Percentiles rank a stretch among this genome's conserved stretches.
phyloP scores from a whole-genome alignment of 2,329 filamentous ascomycete species.

The Davidsoniella virescens region DNA sequence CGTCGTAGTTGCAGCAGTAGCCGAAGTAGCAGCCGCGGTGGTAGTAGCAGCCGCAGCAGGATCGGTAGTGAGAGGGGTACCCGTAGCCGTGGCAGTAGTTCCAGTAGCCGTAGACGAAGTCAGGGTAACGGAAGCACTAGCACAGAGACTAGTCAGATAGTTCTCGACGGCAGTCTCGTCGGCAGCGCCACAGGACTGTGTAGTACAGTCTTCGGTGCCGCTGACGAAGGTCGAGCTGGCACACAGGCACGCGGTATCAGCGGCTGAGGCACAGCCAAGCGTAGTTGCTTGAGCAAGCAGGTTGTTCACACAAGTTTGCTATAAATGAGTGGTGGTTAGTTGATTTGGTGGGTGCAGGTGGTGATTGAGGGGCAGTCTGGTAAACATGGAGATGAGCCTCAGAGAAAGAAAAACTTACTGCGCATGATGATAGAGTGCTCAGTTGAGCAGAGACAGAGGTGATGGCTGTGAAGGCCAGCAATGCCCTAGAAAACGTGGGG shows the following conservation, averaged over 20 bases:
- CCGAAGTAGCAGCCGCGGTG: background rate
- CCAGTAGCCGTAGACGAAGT: background rate
- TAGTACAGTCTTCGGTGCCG: slow-evolving; percentile 27
- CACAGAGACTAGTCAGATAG: slow-evolving; percentile 18
- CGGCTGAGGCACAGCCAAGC: slow-evolving; percentile 14
- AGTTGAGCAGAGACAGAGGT: slow-evolving; percentile 6
- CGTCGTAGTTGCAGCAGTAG: background rate
- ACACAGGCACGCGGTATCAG: slow-evolving; percentile 26
- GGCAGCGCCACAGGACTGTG: slow-evolving; percentile 16
- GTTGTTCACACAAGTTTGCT: slow-evolving; percentile 13
- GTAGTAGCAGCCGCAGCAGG: background rate
- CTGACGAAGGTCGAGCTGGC: slow-evolving; percentile 19
- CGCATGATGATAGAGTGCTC: slow-evolving; percentile 9
- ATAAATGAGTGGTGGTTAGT: background rate
- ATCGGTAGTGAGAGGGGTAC: background rate
- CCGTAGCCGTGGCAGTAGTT: slow-evolving; percentile 5
- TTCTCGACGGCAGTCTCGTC: slow-evolving; percentile 18
- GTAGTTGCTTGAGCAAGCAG: slow-evolving; percentile 9
- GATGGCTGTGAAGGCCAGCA: slow-evolving; percentile 5
- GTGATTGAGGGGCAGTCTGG: no score
- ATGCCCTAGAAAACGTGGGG: slow-evolving; percentile 2
- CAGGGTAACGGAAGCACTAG: slow-evolving; percentile 15
- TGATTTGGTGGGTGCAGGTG: background rate
- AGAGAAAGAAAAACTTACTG: slow-evolving; percentile 5
- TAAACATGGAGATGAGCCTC: background rate